phyloP scores from a whole-genome alignment of 306 rosid species.

The Inga laurina region DNA sequence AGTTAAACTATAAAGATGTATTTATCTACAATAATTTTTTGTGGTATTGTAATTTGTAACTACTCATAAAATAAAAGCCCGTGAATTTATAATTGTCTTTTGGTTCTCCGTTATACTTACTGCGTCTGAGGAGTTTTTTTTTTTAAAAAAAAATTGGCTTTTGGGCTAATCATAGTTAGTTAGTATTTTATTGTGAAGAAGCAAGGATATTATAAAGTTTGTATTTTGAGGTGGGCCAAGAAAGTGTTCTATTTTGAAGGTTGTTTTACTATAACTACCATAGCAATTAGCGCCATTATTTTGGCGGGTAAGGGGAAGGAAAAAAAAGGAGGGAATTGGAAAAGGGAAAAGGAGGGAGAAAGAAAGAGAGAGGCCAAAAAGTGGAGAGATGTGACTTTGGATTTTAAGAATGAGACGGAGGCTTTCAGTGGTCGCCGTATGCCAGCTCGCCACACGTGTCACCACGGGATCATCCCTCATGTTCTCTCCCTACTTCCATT shows the following conservation, averaged over 20 bases:
- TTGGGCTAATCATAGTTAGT: background rate
- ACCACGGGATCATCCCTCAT: constrained; percentile 43
- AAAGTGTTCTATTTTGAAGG: background rate
- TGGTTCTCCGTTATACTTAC: background rate
- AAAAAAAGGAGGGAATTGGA: constrained; percentile 49
- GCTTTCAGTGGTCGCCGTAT: constrained; percentile 33
- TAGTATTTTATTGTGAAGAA: background rate
- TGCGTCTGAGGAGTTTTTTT: background rate
- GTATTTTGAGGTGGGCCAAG: too few relatives aligned
- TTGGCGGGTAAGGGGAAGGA: constrained; percentile 40
- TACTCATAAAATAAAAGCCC: background rate
- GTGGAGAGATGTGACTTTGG: constrained; percentile 34
- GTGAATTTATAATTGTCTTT: background rate
- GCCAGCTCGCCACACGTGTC: constrained; percentile 60
- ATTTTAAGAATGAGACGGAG: constrained; percentile 34
- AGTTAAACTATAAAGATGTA: too few relatives aligned
- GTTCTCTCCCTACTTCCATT: constrained; percentile 25
- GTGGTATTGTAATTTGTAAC: background rate
- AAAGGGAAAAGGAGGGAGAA: background rate
- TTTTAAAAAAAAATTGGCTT: background rate
- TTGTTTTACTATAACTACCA: background rate
- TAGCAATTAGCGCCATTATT: background rate
- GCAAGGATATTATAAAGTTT: background rate
- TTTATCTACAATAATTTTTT: too few relatives aligned
- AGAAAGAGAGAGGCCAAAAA: background rate